Conservation (phyloP, 1,284 basidiomycete species). For the Fomitopsis schrenkii region DNA sequence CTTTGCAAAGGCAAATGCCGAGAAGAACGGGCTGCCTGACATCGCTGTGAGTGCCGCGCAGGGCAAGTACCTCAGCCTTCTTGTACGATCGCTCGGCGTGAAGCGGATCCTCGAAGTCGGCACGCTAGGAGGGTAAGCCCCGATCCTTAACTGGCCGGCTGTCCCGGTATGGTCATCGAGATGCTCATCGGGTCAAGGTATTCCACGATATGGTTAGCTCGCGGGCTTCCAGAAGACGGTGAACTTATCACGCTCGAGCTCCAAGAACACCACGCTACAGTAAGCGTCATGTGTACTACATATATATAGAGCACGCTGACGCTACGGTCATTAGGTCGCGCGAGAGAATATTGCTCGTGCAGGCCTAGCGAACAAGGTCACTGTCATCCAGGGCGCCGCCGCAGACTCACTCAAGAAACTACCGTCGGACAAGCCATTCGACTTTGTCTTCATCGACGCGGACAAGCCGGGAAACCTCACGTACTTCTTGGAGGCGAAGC, state of each 20-base stretch:
- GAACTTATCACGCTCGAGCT: slow-evolving; percentile 49
- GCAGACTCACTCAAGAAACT: slow-evolving; percentile 40
- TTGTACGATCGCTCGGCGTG: slow-evolving; percentile 43
- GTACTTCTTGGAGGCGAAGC: slow-evolving; percentile 54
- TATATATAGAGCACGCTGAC: not conserved
- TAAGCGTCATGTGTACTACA: slow-evolving; percentile 15
- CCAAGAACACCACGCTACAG: slow-evolving; percentile 43
- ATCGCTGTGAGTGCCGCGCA: slow-evolving; percentile 54
- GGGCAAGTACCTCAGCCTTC: slow-evolving; percentile 52
- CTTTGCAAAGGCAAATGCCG: slow-evolving; percentile 37
- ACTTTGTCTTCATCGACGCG: slow-evolving; percentile 61
- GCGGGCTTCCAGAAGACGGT: slow-evolving; percentile 51
- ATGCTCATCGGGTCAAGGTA: slow-evolving; percentile 32
- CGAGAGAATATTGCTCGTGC: slow-evolving; percentile 46
- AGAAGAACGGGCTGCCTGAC: slow-evolving; percentile 41
- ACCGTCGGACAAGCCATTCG: slow-evolving; percentile 42
- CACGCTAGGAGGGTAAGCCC: slow-evolving; percentile 53
- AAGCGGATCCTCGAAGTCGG: slow-evolving; percentile 58
- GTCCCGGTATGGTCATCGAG: not conserved
- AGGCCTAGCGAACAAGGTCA: slow-evolving; percentile 40
- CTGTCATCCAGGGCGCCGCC: slow-evolving; percentile 48
- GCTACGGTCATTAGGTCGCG: slow-evolving; percentile 40
- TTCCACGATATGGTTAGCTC: slow-evolving; percentile 57
- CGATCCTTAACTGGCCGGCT: not conserved
- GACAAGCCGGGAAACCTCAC: slow-evolving; percentile 47